Percentiles rank a stretch among this genome's conserved stretches.
Evolutionary conservation across 306 rosid species (phyloP).

Genomic region (Rosa multiflora): DNA sequence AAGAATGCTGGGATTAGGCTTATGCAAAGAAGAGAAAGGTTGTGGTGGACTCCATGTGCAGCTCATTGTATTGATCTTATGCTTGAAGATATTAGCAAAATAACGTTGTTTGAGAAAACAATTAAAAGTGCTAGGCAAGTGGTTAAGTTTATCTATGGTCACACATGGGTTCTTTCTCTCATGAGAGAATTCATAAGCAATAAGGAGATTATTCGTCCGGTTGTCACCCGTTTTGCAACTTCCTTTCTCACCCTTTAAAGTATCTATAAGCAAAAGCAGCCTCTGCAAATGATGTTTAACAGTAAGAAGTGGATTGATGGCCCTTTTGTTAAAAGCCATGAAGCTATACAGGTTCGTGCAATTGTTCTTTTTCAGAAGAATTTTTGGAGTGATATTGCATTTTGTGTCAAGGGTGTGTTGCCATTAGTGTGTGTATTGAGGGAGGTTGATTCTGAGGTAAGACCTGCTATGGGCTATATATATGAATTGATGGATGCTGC

Average conservation of each 20-base stretch:
- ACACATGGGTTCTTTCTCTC: not conserved
- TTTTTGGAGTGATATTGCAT: not conserved
- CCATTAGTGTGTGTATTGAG: not conserved
- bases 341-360: not conserved
- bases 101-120: not conserved
- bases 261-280: not conserved
- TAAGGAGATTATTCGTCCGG: not conserved
- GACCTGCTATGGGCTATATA: not conserved
- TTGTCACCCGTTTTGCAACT: not conserved
- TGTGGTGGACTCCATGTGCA: not conserved
- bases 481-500: not conserved
- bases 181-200: not conserved
- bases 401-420: not conserved
- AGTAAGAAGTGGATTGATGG: not conserved
- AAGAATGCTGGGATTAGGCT: not conserved
- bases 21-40: too few relatives aligned
- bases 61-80: constrained; percentile 8
- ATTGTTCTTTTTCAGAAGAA: not conserved
- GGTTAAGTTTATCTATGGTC: not conserved
- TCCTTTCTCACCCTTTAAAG: not conserved
- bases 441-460: not conserved
- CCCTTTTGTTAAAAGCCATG: not conserved
- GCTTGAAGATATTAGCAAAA: not conserved
- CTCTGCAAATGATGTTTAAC: not conserved
- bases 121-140: not conserved